phyloP scores from a whole-genome alignment of 2,329 filamentous ascomycete species.

The Fusarium coffeatum region DNA sequence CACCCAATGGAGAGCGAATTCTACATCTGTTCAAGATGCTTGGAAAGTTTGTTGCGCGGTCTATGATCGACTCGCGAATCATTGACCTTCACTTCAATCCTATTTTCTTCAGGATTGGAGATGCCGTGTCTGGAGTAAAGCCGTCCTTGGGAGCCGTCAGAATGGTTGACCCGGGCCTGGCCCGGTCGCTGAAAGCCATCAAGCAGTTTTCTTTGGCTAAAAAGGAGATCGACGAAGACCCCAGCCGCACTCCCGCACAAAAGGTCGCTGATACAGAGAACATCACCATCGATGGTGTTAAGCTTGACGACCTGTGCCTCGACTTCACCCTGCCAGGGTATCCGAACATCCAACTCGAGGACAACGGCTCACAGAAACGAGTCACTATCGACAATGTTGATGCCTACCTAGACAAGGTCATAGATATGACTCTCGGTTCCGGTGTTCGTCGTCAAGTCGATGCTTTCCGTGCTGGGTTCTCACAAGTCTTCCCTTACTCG shows the following conservation, averaged over 20 bases:
- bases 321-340: conserved; percentile 97
- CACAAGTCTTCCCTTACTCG: conserved; percentile 94
- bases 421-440: conserved; percentile 89
- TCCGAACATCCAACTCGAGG: conserved; percentile 82
- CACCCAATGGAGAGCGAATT: conserved; percentile 86
- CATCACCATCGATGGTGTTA: conserved; percentile 79
- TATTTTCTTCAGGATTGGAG: conserved; percentile 95
- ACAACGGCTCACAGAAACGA: conserved; percentile 76
- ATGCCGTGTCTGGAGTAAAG: conserved; percentile 72
- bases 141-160: conserved; percentile 92
- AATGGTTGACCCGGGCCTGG: conserved; percentile 86
- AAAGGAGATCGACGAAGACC: conserved; percentile 81
- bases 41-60: conserved; percentile 96
- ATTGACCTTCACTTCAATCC: conserved; percentile 98
- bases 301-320: conserved; percentile 86
- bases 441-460: conserved; percentile 91
- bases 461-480: conserved; percentile 91
- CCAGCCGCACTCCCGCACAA: conserved; percentile 71
- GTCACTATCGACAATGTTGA: conserved; percentile 95
- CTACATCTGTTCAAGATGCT: conserved; percentile 91
- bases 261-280: conserved; percentile 77
- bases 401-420: conserved; percentile 85
- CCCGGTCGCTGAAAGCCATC: conserved; percentile 84
- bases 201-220: conserved; percentile 89
- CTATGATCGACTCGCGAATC: conserved; percentile 97